A percentile compares a stretch with the other conserved stretches of the same genome.
Conservation (phyloP, 1,284 basidiomycete genomes). For the Trametes pubescens region DNA sequence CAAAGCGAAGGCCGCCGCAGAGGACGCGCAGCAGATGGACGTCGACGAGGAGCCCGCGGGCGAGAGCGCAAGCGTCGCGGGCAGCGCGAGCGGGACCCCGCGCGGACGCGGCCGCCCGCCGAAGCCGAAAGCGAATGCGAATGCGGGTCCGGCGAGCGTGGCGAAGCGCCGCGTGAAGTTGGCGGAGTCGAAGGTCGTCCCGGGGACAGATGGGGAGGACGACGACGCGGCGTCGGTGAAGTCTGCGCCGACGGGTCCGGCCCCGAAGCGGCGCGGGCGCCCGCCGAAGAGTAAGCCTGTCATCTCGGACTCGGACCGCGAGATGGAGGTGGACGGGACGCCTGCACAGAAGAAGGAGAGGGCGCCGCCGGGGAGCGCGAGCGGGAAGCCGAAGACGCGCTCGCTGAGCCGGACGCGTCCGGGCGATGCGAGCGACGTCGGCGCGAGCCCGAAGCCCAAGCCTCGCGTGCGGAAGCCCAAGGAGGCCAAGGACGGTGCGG, state of each 20-base stretch:
- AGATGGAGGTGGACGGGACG: slow-evolving; percentile 32
- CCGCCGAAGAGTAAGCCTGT: slow-evolving; percentile 38
- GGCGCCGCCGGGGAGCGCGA: slow-evolving; percentile 18
- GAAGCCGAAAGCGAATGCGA: slow-evolving; percentile 27
- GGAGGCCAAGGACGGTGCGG: slow-evolving; percentile 22
- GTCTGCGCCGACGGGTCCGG: slow-evolving; percentile 26
- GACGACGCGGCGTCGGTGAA: slow-evolving; percentile 31
- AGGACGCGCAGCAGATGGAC: slow-evolving; percentile 40
- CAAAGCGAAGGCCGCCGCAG: slow-evolving; percentile 26
- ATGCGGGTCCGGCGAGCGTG: slow-evolving; percentile 18
- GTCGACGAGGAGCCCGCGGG: slow-evolving; percentile 36
- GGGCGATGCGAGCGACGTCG: slow-evolving; percentile 27
- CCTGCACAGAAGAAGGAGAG: slow-evolving; percentile 10
- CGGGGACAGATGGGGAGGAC: slow-evolving; percentile 33
- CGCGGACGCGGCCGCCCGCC: slow-evolving; percentile 30
- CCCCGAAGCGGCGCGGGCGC: slow-evolving; percentile 38
- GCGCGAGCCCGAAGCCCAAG: slow-evolving; percentile 26
- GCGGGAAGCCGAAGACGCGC: slow-evolving; percentile 30
- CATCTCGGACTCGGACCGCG: slow-evolving; percentile 34
- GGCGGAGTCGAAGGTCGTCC: slow-evolving; percentile 30
- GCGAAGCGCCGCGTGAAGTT: slow-evolving; percentile 34
- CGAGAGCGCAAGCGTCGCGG: slow-evolving; percentile 35
- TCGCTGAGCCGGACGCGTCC: slow-evolving; percentile 35
- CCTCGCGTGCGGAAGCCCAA: slow-evolving; percentile 31
- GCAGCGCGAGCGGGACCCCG: slow-evolving; percentile 26